A percentile compares a stretch with the other conserved stretches of the same genome.
phyloP scores from a whole-genome alignment of 768 basidiomycete genomes.

The Boletus reticuloceps region DNA sequence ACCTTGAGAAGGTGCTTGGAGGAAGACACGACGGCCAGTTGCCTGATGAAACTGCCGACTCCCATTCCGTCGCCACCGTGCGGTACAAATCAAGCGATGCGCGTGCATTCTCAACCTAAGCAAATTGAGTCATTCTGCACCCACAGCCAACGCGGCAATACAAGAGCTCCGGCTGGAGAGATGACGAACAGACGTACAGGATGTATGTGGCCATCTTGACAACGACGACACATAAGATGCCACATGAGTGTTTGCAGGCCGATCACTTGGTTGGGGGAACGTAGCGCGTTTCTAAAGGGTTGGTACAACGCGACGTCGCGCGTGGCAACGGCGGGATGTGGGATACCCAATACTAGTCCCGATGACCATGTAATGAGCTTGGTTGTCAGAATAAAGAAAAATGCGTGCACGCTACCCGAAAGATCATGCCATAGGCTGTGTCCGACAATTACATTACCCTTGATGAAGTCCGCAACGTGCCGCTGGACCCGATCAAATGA shows the following conservation, averaged over 20 bases:
- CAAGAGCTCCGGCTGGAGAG: not conserved
- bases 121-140: conserved; percentile 12
- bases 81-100: conserved; percentile 51
- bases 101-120: conserved; percentile 75
- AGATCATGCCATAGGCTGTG: conserved; percentile 81
- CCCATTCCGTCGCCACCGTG: conserved; percentile 65
- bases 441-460: conserved; percentile 71
- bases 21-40: conserved; percentile 78
- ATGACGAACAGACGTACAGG: conserved; percentile 50
- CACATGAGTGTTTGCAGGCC: conserved; percentile 79
- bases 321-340: conserved; percentile 73
- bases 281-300: conserved; percentile 73
- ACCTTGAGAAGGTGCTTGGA: conserved; percentile 77
- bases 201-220: conserved; percentile 68
- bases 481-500: conserved; percentile 65
- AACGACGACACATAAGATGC: conserved; percentile 78
- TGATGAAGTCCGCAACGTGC: conserved; percentile 60
- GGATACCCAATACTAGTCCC: conserved; percentile 68
- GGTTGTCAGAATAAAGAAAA: not conserved
- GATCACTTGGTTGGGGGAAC: conserved; percentile 61
- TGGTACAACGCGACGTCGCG: conserved; percentile 80
- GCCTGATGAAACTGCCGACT: conserved; percentile 50
- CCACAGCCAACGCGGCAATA: conserved; percentile 1
- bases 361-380: conserved; percentile 15
- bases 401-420: conserved; percentile 48